Conservation (phyloP, 768 basidiomycete genomes). For the Suillus fuscotomentosus region DNA sequence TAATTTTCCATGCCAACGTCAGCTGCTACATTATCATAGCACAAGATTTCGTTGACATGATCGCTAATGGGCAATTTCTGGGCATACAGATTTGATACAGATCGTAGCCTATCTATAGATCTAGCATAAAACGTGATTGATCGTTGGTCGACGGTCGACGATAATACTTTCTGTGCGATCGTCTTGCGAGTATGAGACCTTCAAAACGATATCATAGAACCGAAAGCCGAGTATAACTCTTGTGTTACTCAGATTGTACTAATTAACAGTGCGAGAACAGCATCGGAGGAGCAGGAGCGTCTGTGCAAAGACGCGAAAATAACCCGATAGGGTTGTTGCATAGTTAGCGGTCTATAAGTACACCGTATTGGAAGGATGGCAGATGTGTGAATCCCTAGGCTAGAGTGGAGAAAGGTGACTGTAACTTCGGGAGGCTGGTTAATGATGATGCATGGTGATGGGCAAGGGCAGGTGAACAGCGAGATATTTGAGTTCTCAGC, state of each 20-base stretch:
- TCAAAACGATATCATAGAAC: not conserved
- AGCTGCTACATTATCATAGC: not conserved
- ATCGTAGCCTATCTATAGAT: not conserved
- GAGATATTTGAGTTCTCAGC: too few species aligned
- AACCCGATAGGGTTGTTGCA: too few species aligned
- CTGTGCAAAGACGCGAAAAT: not conserved
- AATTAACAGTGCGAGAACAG: not conserved
- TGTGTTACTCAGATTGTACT: not conserved
- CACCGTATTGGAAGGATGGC: too few species aligned
- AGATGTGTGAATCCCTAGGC: too few species aligned
- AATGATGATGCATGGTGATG: too few species aligned
- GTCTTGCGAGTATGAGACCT: not conserved
- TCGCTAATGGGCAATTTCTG: not conserved
- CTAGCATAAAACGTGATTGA: not conserved
- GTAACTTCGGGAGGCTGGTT: too few species aligned
- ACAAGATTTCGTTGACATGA: not conserved
- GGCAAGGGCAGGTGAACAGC: too few species aligned
- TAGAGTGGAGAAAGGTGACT: too few species aligned
- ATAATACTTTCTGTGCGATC: not conserved
- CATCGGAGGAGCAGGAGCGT: not conserved
- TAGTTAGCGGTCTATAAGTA: too few species aligned
- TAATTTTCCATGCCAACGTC: constrained; percentile 3
- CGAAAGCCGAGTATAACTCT: not conserved
- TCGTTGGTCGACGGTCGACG: not conserved
- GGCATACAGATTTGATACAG: not conserved